Evolutionary conservation across 2,329 filamentous ascomycete genomes (phyloP).

Genomic region (Lachnellula suecica): DNA sequence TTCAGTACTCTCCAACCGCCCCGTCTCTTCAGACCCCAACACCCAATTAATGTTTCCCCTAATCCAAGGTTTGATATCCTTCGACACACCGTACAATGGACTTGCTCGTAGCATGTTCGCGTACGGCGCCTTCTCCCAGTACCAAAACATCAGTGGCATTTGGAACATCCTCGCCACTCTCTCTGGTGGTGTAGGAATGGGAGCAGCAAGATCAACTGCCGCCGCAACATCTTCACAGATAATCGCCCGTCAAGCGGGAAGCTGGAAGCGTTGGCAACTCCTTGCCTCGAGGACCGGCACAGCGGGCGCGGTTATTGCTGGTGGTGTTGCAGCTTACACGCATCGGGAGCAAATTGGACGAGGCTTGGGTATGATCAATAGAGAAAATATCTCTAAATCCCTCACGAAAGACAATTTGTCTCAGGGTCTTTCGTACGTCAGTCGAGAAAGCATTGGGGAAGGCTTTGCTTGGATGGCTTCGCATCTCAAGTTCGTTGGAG

Average conservation of each 20-base stretch:
- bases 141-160: conserved; percentile 54
- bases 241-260: conserved; percentile 26
- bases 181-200: conserved; percentile 42
- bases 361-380: conserved; percentile 42
- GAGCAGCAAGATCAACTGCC: conserved; percentile 21
- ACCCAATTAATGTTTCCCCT: conserved; percentile 59
- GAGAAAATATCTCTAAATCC: conserved; percentile 37
- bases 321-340: conserved; percentile 77
- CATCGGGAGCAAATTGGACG: conserved; percentile 68
- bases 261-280: conserved; percentile 56
- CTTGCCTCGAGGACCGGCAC: conserved; percentile 80
- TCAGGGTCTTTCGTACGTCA: conserved; percentile 53
- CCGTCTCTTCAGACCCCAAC: conserved; percentile 39
- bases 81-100: conserved; percentile 82
- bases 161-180: conserved; percentile 58
- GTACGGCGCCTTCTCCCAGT: conserved; percentile 59
- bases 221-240: conserved; percentile 18
- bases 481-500: conserved; percentile 83
- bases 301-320: conserved; percentile 76
- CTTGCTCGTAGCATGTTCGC: conserved; percentile 59
- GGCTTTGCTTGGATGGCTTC: conserved; percentile 78
- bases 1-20: conserved; percentile 37
- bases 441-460: conserved; percentile 58
- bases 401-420: not conserved
- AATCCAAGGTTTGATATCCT: conserved; percentile 76